Percentiles rank a stretch among this genome's conserved stretches.
Evolutionary conservation across 768 basidiomycete species (phyloP).

Genomic region (Rubroboletus pulcherrimus): DNA sequence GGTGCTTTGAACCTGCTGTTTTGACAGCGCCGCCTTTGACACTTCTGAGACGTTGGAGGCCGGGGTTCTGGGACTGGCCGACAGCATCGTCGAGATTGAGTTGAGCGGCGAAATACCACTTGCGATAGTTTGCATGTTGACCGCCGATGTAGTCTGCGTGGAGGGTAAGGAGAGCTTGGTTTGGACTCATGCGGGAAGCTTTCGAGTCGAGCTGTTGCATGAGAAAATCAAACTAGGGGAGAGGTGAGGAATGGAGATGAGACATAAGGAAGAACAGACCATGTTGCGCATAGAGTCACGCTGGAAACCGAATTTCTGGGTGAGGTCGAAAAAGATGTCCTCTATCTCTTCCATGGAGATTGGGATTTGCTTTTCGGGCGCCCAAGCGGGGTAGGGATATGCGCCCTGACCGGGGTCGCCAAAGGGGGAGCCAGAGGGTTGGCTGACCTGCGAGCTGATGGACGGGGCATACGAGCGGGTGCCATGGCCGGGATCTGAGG

Average conservation of each 20-base stretch:
- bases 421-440: constrained; percentile 56
- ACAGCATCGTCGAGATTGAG: constrained; percentile 99
- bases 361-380: constrained; percentile 87
- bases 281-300: constrained; percentile 94
- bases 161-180: constrained; percentile 91
- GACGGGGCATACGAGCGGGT: constrained; percentile 52
- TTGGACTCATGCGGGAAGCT: constrained; percentile 97
- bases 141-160: constrained; percentile 99
- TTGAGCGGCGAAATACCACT: constrained; percentile 99
- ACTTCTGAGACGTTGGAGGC: constrained; percentile 82
- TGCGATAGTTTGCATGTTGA: constrained; percentile 97
- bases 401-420: constrained; percentile 49
- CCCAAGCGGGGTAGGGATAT: constrained; percentile 94
- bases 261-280: constrained; percentile 40
- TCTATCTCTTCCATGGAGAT: constrained; percentile 98
- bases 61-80: constrained; percentile 91
- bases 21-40: constrained; percentile 60
- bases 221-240: constrained; percentile 82
- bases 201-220: constrained; percentile 98
- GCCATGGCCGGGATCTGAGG: constrained; percentile 31
- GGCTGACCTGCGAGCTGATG: constrained; percentile 57
- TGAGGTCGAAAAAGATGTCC: constrained; percentile 96
- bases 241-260: constrained; percentile 7
- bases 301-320: constrained; percentile 99
- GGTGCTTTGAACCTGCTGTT: constrained; percentile 64